These are phyloP conservation scores for Ophioceras dolichostomum DNA, from an alignment of 2,329 filamentous ascomycete genomes.

Conservation along the genomic window DNA sequence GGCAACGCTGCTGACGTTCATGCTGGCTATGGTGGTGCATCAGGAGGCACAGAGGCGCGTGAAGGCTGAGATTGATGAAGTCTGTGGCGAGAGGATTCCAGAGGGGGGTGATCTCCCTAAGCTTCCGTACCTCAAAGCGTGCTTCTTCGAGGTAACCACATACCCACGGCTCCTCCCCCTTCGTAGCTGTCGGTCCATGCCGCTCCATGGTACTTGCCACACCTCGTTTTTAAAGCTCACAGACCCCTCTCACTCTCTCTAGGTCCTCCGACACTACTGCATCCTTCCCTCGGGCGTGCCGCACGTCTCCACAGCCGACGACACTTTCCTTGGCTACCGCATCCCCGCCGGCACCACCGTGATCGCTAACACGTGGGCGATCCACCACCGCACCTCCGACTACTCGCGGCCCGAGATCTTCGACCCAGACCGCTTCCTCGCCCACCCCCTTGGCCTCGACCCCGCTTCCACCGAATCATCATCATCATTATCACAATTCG, in stretches of 20 bases:
- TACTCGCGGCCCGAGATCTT: slow-evolving; percentile 11
- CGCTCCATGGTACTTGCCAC: too few species aligned
- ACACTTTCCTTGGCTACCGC: slow-evolving; percentile 32
- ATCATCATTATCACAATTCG: too few species aligned
- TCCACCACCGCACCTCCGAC: slow-evolving; percentile 10
- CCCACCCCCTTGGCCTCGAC: slow-evolving; percentile 5
- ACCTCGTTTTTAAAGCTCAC: too few species aligned
- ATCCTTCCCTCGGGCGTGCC: too few species aligned
- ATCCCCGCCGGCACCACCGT: slow-evolving; percentile 35
- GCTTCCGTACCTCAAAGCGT: slow-evolving; percentile 19
- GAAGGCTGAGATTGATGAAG: slow-evolving; percentile 26
- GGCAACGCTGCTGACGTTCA: slow-evolving; percentile 30
- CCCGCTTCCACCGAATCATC: too few species aligned
- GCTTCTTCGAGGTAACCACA: slow-evolving; percentile 15
- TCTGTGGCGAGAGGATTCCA: slow-evolving; percentile 18
- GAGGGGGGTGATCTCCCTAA: slow-evolving; percentile 14
- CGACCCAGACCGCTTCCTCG: slow-evolving; percentile 9
- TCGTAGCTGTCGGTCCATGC: too few species aligned
- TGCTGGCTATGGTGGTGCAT: slow-evolving; percentile 32
- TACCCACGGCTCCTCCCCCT: too few species aligned
- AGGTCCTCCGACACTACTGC: too few species aligned
- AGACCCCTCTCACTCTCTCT: too few species aligned
- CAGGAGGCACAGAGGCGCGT: slow-evolving; percentile 27
- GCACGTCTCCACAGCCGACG: slow-evolving; percentile 33
- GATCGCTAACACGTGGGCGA: slow-evolving; percentile 19